A percentile compares a stretch with the other conserved stretches of the same genome.
phyloP scores from a whole-genome alignment of 176 grass and related monocot species.

The Eremochloa ophiuroides region DNA sequence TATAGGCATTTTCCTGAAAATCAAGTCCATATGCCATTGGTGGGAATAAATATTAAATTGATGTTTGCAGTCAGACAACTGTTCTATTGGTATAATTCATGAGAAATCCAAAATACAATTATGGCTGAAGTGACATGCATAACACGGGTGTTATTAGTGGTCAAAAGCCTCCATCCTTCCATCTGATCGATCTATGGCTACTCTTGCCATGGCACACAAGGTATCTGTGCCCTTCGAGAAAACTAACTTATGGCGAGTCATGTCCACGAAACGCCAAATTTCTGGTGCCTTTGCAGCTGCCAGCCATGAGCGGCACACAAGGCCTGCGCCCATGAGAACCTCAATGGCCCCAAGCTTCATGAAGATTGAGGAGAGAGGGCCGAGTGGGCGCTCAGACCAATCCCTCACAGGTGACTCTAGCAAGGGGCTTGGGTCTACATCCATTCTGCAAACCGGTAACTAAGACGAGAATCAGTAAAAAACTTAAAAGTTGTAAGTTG shows the following conservation, averaged over 20 bases:
- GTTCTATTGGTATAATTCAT: neutral
- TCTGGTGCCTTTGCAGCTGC: too few relatives aligned
- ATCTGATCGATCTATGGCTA: too few relatives aligned
- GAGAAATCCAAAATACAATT: neutral
- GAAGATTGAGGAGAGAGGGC: conserved; percentile 10
- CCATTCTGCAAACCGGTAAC: neutral
- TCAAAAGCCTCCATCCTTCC: neutral
- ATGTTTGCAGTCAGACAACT: neutral
- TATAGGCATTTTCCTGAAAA: neutral
- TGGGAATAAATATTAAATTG: neutral
- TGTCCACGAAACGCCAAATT: too few relatives aligned
- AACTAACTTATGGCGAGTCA: too few relatives aligned
- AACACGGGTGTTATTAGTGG: neutral
- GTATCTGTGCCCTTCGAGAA: too few relatives aligned
- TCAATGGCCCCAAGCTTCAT: conserved; percentile 25
- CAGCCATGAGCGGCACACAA: too few relatives aligned
- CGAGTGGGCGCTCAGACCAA: neutral
- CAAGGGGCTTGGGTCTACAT: conserved; percentile 6
- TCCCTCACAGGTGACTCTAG: neutral
- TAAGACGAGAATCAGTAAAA: neutral
- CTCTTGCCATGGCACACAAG: neutral
- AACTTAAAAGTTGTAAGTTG: neutral
- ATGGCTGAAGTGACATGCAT: neutral
- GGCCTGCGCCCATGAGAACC: conserved; percentile 25
- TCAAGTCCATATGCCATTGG: neutral